These are phyloP conservation scores for Neurospora sublineolata DNA, from an alignment of 495 filamentous ascomycete genomes.

Conservation along the genomic window DNA sequence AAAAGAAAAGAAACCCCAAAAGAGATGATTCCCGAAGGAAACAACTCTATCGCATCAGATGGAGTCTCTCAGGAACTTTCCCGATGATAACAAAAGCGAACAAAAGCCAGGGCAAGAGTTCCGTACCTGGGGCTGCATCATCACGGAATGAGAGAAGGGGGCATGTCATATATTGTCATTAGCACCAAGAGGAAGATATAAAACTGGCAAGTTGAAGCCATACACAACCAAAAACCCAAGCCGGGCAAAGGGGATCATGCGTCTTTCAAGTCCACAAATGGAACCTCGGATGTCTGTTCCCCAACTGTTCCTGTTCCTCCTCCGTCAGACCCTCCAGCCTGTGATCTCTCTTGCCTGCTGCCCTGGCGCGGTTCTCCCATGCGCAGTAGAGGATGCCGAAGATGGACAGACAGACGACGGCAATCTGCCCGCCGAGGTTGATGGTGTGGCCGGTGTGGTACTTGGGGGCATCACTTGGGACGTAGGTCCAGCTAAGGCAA, in stretches of 20 bases:
- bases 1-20: too few relatives aligned
- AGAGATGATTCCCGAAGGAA: too few relatives aligned
- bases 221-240: not conserved
- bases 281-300: constrained; percentile 43
- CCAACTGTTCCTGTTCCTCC: constrained; percentile 34
- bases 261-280: constrained; percentile 29
- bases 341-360: constrained; percentile 38
- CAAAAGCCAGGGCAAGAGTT: not conserved
- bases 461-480: constrained; percentile 34
- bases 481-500: constrained; percentile 39
- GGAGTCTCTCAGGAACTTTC: too few relatives aligned
- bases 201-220: not conserved
- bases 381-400: constrained; percentile 41
- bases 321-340: constrained; percentile 40
- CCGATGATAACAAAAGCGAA: too few relatives aligned
- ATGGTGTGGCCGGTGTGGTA: constrained; percentile 47
- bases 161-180: too few relatives aligned
- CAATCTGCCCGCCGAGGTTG: constrained; percentile 41
- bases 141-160: too few relatives aligned
- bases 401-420: constrained; percentile 27
- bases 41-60: too few relatives aligned
- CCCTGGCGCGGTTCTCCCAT: constrained; percentile 41
- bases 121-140: too few relatives aligned
- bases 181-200: not conserved
- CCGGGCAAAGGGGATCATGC: not conserved